Percentiles rank a stretch among this genome's conserved stretches.
These are phyloP conservation scores for Verticillium longisporum DNA, from an alignment of 2,329 filamentous ascomycete genomes.

Conservation along the genomic window DNA sequence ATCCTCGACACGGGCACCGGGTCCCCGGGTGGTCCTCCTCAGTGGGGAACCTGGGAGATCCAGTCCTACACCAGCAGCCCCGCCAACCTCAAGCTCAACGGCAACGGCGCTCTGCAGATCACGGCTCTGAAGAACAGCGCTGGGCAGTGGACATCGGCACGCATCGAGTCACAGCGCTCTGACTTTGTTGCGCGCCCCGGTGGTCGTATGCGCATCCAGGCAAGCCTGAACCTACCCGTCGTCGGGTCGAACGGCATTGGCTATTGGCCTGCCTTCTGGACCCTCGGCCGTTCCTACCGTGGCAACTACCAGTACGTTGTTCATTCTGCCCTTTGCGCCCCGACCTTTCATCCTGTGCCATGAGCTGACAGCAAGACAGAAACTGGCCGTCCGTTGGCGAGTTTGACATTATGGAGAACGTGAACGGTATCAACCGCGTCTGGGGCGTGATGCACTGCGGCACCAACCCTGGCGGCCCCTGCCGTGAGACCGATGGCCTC, in stretches of 20 bases:
- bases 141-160: slow-evolving; percentile 35
- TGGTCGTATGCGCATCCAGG: slow-evolving; percentile 29
- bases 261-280: slow-evolving; percentile 39
- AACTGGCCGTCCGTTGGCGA: slow-evolving; percentile 37
- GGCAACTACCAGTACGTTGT: slow-evolving; percentile 20
- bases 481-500: slow-evolving; percentile 31
- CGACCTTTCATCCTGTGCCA: neutral
- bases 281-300: slow-evolving; percentile 30
- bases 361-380: neutral
- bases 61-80: slow-evolving; percentile 34
- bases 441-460: slow-evolving; percentile 37
- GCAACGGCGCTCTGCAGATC: slow-evolving; percentile 36
- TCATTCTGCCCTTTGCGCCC: neutral
- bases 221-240: slow-evolving; percentile 24
- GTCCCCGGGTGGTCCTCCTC: slow-evolving; percentile 35
- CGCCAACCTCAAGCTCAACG: slow-evolving; percentile 40
- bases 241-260: slow-evolving; percentile 36
- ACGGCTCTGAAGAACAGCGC: slow-evolving; percentile 32
- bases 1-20: slow-evolving; percentile 32
- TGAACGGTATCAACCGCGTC: slow-evolving; percentile 28
- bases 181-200: slow-evolving; percentile 27
- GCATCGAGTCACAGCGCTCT: slow-evolving; percentile 29
- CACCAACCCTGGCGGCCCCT: slow-evolving; percentile 28
- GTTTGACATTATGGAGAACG: slow-evolving; percentile 36
- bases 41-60: slow-evolving; percentile 44